Evolutionary conservation across 208 protist species (phyloP), one percentile per base, ranked within the genome.

Genomic region (Wallacemonas collosoma): DNA sequence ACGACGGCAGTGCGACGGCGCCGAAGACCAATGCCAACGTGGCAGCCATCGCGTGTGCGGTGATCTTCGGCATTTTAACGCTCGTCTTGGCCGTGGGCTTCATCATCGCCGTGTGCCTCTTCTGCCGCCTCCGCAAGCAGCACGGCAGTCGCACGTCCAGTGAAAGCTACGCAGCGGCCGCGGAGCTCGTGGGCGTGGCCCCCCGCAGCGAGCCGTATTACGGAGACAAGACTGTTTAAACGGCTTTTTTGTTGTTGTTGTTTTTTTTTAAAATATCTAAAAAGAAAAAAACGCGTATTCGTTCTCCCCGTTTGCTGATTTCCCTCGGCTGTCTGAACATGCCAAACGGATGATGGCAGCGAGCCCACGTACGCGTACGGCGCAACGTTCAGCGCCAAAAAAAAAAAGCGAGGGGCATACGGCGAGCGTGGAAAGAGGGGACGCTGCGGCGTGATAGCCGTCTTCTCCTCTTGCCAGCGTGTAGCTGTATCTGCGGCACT

Each of bases 21-120:
- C 44, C 14, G 5, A 57, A 65, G 60, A 44, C 41, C 60, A 50
- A 48, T 41, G 1, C 4, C 12, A 74, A 74, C 61, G 40, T 38
- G 5, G 70, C 47, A 2, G 70, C 70, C 11, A 38, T 74, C 38
- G 61, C 54, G 9, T 62, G 47, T n/a, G 70, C 70, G 43, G 70
- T 74, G 44, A 44, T 74, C 56, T 74, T 74, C 36, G 70, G 45
- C 48, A 48, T 74, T 6, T 56, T 74, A 1, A 65, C 43, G 40
- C 11, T 65, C 6, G 60, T n/a, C 44, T 74, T 74, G n/a, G 57
- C 53, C 36, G 48, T 55, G 26, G 60, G n/a, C 9, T 62, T 74
- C 38, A 50, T 61, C 48, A 56, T 58, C 11, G 36, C 64, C 26
- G 68, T 61, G 15, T 65, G 44, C 48, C 3, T 74, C 15, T 60